Conservation (phyloP, 148 eudicot species). For the Chenopodium quinoa region DNA sequence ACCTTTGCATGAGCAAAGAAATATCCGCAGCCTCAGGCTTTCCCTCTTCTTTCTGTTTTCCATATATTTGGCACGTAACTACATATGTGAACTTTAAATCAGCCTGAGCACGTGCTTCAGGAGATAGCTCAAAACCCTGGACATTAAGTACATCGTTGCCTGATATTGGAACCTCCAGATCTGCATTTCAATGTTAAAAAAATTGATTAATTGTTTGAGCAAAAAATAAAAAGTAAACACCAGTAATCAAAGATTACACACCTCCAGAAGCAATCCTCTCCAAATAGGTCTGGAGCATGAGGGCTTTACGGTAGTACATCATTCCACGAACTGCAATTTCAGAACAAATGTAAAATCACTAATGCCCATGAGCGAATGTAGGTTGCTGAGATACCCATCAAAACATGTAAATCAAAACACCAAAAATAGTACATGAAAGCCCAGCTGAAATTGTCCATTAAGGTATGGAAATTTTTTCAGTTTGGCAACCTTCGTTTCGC, state of each 20-base stretch:
- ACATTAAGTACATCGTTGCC: slow-evolving; percentile 51
- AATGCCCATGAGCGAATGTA: neutral
- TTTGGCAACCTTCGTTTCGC: neutral
- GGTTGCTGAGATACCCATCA: neutral
- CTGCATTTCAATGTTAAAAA: slow-evolving; percentile 39
- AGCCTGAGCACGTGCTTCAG: slow-evolving; percentile 94
- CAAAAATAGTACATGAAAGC: neutral
- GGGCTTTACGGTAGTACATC: slow-evolving; percentile 99
- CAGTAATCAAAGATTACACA: slow-evolving; percentile 29
- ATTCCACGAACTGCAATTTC: slow-evolving; percentile 82
- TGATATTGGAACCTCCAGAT: slow-evolving; percentile 56
- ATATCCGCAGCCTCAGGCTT: slow-evolving; percentile 96
- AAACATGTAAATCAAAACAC: neutral
- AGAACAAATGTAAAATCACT: neutral
- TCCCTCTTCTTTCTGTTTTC: slow-evolving; percentile 93
- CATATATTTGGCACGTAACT: slow-evolving; percentile 96
- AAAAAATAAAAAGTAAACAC: neutral
- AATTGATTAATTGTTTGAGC: neutral
- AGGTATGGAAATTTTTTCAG: neutral
- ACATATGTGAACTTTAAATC: slow-evolving; percentile 97
- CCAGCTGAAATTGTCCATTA: too few species aligned
- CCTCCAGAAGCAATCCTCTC: slow-evolving; percentile 77
- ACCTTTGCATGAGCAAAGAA: slow-evolving; percentile 96
- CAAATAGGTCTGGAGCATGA: slow-evolving; percentile 89
- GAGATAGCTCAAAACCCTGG: slow-evolving; percentile 87